These are phyloP conservation scores for Euclidium syriacum DNA, from an alignment of 345 rosid species.

Conservation along the genomic window DNA sequence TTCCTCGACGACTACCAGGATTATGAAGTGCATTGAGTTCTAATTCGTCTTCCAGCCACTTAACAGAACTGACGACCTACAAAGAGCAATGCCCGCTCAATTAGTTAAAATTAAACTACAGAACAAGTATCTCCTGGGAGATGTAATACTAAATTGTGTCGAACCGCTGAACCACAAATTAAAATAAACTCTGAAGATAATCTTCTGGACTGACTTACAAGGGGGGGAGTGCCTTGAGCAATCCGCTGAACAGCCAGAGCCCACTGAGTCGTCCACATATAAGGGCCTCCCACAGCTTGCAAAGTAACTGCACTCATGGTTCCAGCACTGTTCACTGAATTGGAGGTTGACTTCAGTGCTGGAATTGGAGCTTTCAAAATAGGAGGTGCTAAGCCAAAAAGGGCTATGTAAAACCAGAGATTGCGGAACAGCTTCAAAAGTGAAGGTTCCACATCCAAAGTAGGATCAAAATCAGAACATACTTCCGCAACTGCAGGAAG, in stretches of 20 bases:
- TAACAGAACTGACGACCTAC: conserved; percentile 95
- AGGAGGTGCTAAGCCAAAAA: conserved; percentile 97
- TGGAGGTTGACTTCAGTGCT: conserved; percentile 60
- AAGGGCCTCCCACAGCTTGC: conserved; percentile 96
- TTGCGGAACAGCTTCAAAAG: conserved; percentile 94
- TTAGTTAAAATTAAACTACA: not conserved
- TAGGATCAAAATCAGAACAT: conserved; percentile 94
- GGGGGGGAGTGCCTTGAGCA: conserved; percentile 99
- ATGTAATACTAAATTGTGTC: too few species aligned
- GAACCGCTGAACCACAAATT: conserved; percentile 17
- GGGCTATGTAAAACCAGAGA: conserved; percentile 96
- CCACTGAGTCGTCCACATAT: conserved; percentile 89
- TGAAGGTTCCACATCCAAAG: conserved; percentile 80
- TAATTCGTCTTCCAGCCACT: conserved; percentile 99
- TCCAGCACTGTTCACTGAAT: conserved; percentile 65
- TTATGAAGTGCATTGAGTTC: conserved; percentile 96
- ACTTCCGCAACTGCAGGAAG: conserved; percentile 98
- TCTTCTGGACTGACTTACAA: conserved; percentile 60
- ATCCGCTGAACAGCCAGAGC: conserved; percentile 80
- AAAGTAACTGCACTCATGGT: conserved; percentile 65
- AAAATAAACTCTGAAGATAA: not conserved
- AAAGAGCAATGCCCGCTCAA: conserved; percentile 16
- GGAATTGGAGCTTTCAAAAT: conserved; percentile 55
- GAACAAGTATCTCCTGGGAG: conserved; percentile 4
- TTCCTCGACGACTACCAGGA: conserved; percentile 89